phyloP scores from a whole-genome alignment of 176 grass and related monocot genomes.

The Otatea glauca region DNA sequence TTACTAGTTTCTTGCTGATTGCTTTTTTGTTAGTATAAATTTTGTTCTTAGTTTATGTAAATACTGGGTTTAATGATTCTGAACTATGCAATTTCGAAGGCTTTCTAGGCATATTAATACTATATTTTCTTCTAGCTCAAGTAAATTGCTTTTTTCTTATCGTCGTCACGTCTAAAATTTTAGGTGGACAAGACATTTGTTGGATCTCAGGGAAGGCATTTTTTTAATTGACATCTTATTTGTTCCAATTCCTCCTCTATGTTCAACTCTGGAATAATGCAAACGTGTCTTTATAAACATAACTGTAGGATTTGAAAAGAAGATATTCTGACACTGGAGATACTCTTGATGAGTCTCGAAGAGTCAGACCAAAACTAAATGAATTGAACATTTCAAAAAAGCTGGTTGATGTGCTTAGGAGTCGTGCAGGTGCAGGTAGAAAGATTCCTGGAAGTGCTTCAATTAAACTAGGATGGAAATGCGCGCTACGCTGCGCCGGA shows the following conservation, averaged over 20 bases:
- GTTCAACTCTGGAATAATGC: background rate
- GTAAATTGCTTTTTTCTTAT: background rate
- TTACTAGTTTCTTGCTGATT: background rate
- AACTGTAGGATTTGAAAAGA: constrained; percentile 47
- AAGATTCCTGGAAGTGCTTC: background rate
- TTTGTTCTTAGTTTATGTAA: background rate
- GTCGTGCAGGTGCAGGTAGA: constrained; percentile 26
- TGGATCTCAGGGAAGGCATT: background rate
- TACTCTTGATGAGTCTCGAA: constrained; percentile 40
- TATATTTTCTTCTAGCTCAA: background rate
- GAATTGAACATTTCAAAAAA: constrained; percentile 37
- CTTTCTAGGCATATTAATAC: background rate
- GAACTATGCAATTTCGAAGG: background rate
- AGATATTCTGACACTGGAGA: constrained; percentile 25
- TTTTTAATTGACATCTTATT: background rate
- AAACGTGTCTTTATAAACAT: constrained; percentile 19
- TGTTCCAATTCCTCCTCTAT: background rate
- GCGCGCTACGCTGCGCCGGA: too few relatives aligned
- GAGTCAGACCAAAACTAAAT: constrained; percentile 46
- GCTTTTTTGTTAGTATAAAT: background rate
- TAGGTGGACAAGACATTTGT: background rate
- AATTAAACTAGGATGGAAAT: too few relatives aligned
- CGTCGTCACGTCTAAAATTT: background rate
- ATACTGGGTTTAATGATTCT: background rate
- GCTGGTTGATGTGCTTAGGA: constrained; percentile 12